Evolutionary conservation across 2,329 filamentous ascomycete species (phyloP), one percentile per base, ranked within the genome.

Genomic region (Corynespora cassiicola): DNA sequence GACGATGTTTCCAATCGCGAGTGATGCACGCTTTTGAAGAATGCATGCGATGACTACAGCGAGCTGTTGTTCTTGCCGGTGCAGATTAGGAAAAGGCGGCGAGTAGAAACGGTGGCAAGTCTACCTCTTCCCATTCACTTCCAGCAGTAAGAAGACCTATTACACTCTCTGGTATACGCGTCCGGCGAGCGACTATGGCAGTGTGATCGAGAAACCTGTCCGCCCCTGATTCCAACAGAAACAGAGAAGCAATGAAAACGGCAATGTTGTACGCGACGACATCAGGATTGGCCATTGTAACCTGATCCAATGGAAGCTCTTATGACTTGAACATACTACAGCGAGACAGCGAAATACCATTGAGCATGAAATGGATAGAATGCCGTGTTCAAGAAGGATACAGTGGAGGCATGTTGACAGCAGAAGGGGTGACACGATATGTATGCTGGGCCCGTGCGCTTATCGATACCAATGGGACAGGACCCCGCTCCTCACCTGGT

Each of bases 41-140:
- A 80, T 63, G 7, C 75, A 71, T 14, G 74, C 71, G 8, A 78
- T 47, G 2, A 80, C 72, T 0, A 81, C 75, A 2, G 69, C 72
- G 20, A 79, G 70, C 72, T 77, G 38, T 38, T n/a, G n/a, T n/a
- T n/a, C n/a, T n/a, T n/a, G n/a, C n/a, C n/a, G n/a, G n/a, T n/a
- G n/a, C n/a, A n/a, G n/a, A n/a, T n/a, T n/a, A n/a, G n/a, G n/a
- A n/a, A n/a, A n/a, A n/a, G n/a, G n/a, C n/a, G n/a, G n/a, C n/a
- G n/a, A n/a, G n/a, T n/a, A n/a, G n/a, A n/a, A n/a, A 16, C n/a
- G 11, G 18, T 8, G 11, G 18, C 8, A 12, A 31, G 31, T 52
- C 29, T 54, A 77, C 75, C 70, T 80, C 77, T 70, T 81, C 78
- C 69, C 74, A 81, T 63, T 80, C 77, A 26, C 71, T 76, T 12